Percentiles rank a stretch among this genome's conserved stretches.
Evolutionary conservation across 1,284 basidiomycete species (phyloP).

Genomic region (Ganoderma multipileum): DNA sequence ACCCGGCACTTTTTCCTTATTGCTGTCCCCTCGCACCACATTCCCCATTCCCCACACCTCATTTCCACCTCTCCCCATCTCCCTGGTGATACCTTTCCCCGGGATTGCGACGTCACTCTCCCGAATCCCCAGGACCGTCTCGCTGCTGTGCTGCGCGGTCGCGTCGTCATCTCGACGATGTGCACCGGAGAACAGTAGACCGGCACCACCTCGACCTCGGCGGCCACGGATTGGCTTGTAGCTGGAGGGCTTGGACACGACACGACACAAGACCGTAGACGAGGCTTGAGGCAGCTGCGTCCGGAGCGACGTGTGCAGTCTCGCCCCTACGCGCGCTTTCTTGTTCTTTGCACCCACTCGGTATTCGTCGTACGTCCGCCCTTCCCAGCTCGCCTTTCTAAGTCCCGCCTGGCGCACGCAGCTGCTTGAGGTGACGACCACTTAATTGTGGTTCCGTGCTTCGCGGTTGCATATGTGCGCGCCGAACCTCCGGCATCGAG

Average conservation of each 20-base stretch:
- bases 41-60: slow-evolving; percentile 10
- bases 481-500: slow-evolving; percentile 73
- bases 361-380: slow-evolving; percentile 44
- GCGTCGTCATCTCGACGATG: slow-evolving; percentile 24
- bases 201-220: slow-evolving; percentile 54
- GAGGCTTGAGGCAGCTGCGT: slow-evolving; percentile 56
- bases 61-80: slow-evolving; percentile 21
- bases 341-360: slow-evolving; percentile 51
- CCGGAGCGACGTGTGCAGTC: slow-evolving; percentile 54
- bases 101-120: slow-evolving; percentile 34
- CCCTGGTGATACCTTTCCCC: slow-evolving; percentile 31
- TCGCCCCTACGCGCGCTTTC: slow-evolving; percentile 61
- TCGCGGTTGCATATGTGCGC: slow-evolving; percentile 50
- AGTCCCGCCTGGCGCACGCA: slow-evolving; percentile 58
- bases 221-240: slow-evolving; percentile 50
- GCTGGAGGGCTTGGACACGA: slow-evolving; percentile 53
- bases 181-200: slow-evolving; percentile 29
- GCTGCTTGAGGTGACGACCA: slow-evolving; percentile 63
- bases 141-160: slow-evolving; percentile 59
- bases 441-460: slow-evolving; percentile 78
- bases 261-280: slow-evolving; percentile 72
- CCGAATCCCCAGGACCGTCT: slow-evolving; percentile 37
- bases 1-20: slow-evolving; percentile 42
- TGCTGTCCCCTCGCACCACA: slow-evolving; percentile 18
- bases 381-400: slow-evolving; percentile 52